Evolutionary conservation across 495 filamentous ascomycete genomes (phyloP), one percentile per base, ranked within the genome.

Genomic region (Chaetomium tenue): DNA sequence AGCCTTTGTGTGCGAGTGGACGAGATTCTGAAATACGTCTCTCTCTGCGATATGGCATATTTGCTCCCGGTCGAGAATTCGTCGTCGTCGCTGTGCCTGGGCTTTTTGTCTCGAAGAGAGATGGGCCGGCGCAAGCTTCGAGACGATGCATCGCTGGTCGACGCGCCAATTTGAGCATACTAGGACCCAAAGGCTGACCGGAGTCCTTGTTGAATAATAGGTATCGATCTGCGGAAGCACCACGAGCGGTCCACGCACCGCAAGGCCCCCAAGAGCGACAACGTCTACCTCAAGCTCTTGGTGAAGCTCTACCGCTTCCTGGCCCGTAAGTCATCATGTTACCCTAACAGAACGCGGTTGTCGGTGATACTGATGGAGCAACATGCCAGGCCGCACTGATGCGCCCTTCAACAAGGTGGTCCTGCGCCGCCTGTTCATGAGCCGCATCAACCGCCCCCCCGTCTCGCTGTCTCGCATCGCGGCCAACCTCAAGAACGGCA

Each of bases 251-350:
- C 77, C 83, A 90, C 84, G 75, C 92, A 94, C 82, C 90, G 92
- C 81, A 92, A 91, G 87, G 93, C 93, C 65, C 89, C 94, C 67
- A 97, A 98, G 78, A 94, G 89, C 82, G 91, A 96, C 81, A 98
- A 98, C 83, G 91, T 92, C 70, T 98, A 97, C 82, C 84, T 97
- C 74, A 91, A 92, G 85, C 89, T 98, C 69, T 84, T 98, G 75
- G 92, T 97, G 81, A 97, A 97, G 88, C 90, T 98, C 30, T 98
- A 98, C 87, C 89, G 89, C 82, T 98, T 98, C 89, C 83, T 98
- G 73, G 89, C 92, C 72, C 93, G 93, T 96, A 90, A 81, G 92
- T 87, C 28, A 25, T 44, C 22, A 58, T 37, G 13, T 22, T 56
- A 13, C 25, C 18, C 22, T 7, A 25, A 5, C 0, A 44, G n/a